Evolutionary conservation across 2,329 filamentous ascomycete genomes (phyloP).

Genomic region (Clathrospora elynae): DNA sequence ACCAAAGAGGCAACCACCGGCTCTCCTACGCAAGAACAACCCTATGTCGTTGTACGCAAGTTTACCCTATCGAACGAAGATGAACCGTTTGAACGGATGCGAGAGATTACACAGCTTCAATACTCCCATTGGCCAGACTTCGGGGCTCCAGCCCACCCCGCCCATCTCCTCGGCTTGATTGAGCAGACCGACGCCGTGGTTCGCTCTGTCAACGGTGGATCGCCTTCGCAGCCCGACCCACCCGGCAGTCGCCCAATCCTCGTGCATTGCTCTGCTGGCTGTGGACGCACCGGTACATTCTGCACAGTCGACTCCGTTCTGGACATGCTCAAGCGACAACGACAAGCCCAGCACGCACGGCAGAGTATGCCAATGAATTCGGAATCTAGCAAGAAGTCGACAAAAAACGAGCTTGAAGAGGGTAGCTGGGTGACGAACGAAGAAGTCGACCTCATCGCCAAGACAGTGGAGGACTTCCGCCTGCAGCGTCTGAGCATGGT

Average conservation of each 20-base stretch:
- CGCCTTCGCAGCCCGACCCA: conserved; percentile 62
- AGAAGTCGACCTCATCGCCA: conserved; percentile 77
- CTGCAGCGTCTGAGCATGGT: conserved; percentile 93
- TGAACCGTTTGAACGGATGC: conserved; percentile 81
- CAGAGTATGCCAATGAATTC: conserved; percentile 53
- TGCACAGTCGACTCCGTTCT: conserved; percentile 96
- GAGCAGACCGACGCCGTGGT: conserved; percentile 81
- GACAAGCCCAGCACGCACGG: conserved; percentile 45
- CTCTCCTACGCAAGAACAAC: conserved; percentile 60
- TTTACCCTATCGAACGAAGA: conserved; percentile 79
- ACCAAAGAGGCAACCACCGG: conserved; percentile 32
- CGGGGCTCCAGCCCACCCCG: conserved; percentile 85
- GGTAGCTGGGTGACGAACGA: conserved; percentile 72
- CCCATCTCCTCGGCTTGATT: conserved; percentile 84
- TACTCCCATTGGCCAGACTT: conserved; percentile 98
- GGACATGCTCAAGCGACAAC: conserved; percentile 93
- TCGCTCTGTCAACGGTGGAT: conserved; percentile 53
- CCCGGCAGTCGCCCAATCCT: conserved; percentile 70
- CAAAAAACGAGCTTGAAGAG: conserved; percentile 48
- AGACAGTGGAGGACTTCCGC: conserved; percentile 89
- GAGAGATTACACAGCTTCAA: conserved; percentile 92
- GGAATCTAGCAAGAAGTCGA: conserved; percentile 16
- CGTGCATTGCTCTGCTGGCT: conserved; percentile 95
- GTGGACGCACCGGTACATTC: conserved; percentile 93
- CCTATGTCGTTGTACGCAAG: conserved; percentile 82